Evolutionary conservation across 768 basidiomycete species (phyloP).

Genomic region (Pleurotus pulmonarius): DNA sequence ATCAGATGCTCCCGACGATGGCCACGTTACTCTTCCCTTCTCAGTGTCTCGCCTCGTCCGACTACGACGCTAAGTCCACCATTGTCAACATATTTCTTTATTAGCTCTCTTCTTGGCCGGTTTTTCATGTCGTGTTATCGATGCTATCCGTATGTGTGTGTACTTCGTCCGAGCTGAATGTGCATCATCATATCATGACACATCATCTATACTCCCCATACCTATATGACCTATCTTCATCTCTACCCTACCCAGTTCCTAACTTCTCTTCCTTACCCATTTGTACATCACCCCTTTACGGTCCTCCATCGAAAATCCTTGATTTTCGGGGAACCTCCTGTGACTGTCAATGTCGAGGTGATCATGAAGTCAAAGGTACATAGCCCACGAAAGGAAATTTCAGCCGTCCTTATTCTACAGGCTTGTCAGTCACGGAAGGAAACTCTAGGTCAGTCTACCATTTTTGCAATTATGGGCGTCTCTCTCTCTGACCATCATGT

Average conservation of each 20-base stretch:
- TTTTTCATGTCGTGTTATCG: conserved; percentile 2
- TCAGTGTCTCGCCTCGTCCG: neutral
- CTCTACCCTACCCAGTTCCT: neutral
- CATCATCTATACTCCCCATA: conserved; percentile 5
- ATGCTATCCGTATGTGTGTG: conserved; percentile 6
- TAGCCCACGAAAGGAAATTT: no score
- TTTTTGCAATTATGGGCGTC: no score
- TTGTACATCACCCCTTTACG: conserved; percentile 1
- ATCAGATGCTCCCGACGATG: neutral
- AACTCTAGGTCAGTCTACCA: no score
- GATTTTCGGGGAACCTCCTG: no score
- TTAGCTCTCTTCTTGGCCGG: neutral
- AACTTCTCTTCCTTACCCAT: neutral
- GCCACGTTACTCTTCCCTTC: neutral
- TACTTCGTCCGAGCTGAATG: conserved; percentile 4
- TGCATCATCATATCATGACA: conserved; percentile 1
- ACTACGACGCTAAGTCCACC: neutral
- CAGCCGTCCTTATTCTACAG: no score
- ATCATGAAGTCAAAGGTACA: no score
- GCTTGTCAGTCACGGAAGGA: no score
- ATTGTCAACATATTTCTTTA: neutral
- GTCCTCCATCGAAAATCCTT: neutral
- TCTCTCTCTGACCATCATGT: no score
- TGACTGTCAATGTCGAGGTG: no score
- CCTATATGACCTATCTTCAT: neutral